These are phyloP conservation scores for sorghum (Sorghum bicolor) DNA, from an alignment of 176 grass and related monocot species.

Conservation along the genomic window DNA sequence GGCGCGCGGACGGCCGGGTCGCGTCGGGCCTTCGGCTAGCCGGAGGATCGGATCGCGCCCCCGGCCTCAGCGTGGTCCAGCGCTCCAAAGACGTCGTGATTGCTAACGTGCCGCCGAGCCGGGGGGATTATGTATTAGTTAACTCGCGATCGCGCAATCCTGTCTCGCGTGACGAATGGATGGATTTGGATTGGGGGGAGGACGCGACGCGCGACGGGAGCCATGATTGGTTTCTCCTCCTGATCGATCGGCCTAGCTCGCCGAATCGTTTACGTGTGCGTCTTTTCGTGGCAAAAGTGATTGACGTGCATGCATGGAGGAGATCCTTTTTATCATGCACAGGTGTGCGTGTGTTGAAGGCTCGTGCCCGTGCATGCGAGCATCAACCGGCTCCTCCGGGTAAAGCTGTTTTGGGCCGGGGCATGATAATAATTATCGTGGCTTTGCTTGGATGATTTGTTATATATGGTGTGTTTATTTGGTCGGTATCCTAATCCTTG, in stretches of 20 bases:
- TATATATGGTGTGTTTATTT: background rate
- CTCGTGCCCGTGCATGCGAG: background rate
- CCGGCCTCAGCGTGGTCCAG: constrained; percentile 28
- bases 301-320: constrained; percentile 39
- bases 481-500: constrained; percentile 1
- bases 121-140: constrained; percentile 34
- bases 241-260: background rate
- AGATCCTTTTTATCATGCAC: constrained; percentile 37
- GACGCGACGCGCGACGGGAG: background rate
- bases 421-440: constrained; percentile 35
- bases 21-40: constrained; percentile 45
- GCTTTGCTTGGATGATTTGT: background rate
- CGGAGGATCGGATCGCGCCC: background rate
- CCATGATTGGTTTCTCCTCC: constrained; percentile 17
- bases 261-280: constrained; percentile 30
- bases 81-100: constrained; percentile 21
- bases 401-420: constrained; percentile 37
- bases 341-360: constrained; percentile 30
- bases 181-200: background rate
- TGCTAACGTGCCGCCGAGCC: background rate
- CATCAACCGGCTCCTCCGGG: constrained; percentile 10
- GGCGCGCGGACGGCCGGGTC: background rate
- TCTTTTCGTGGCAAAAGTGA: constrained; percentile 49
- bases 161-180: constrained; percentile 36
- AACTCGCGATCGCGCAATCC: background rate